Evolutionary conservation across 1,284 basidiomycete species (phyloP).

Genomic region (Ustilago cynodontis): DNA sequence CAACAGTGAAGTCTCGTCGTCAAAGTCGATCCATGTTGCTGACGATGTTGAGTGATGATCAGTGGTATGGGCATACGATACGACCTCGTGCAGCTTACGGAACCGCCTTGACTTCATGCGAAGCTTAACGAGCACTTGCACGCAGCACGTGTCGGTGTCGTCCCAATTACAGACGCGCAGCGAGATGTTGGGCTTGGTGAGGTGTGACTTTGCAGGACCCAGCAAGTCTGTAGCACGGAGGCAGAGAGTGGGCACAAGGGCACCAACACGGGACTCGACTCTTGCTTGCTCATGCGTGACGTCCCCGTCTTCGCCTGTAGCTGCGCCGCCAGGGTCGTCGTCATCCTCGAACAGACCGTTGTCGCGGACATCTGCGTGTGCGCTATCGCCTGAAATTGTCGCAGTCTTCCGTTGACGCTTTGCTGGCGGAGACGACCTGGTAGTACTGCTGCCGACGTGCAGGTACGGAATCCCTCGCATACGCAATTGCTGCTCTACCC

Average conservation of each 20-base stretch:
- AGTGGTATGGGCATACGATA: slow-evolving; percentile 20
- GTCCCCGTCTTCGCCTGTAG: background rate
- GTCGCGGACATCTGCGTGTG: slow-evolving; percentile 22
- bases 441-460: slow-evolving; percentile 76
- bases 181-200: slow-evolving; percentile 88
- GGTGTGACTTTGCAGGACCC: slow-evolving; percentile 81
- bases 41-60: slow-evolving; percentile 80
- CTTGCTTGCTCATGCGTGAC: background rate
- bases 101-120: slow-evolving; percentile 71
- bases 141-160: slow-evolving; percentile 78
- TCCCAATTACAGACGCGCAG: slow-evolving; percentile 91
- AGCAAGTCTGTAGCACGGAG: slow-evolving; percentile 84
- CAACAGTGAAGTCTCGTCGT: slow-evolving; percentile 83
- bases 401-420: slow-evolving; percentile 13
- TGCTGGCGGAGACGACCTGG: slow-evolving; percentile 37
- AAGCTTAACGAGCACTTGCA: slow-evolving; percentile 75
- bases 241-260: slow-evolving; percentile 82
- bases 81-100: slow-evolving; percentile 34
- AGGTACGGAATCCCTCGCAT: slow-evolving; percentile 81
- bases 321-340: slow-evolving; percentile 8
- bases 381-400: background rate
- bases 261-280: slow-evolving; percentile 71
- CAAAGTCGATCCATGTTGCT: slow-evolving; percentile 80
- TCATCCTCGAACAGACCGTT: slow-evolving; percentile 37
- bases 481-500: slow-evolving; percentile 88